phyloP scores from a whole-genome alignment of 331 rosid genomes.

The Acacia concinna region DNA sequence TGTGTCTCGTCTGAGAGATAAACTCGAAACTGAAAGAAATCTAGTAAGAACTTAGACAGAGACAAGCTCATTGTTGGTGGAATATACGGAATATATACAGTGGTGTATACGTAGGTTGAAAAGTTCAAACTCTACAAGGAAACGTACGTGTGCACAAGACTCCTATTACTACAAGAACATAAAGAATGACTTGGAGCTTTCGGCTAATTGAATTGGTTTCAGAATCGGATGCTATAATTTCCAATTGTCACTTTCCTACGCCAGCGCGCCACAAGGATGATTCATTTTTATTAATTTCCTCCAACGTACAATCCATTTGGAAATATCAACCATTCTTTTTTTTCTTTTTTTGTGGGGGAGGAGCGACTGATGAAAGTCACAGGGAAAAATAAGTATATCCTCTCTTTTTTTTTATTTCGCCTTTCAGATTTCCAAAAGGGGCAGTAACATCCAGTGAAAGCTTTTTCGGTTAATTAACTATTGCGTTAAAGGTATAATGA shows the following conservation, averaged over 20 bases:
- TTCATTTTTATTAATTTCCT: neutral
- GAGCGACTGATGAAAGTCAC: neutral
- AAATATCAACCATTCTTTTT: neutral
- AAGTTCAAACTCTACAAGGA: neutral
- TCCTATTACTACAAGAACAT: neutral
- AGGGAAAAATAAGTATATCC: neutral
- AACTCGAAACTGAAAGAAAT: too few relatives aligned
- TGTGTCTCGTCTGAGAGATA: too few relatives aligned
- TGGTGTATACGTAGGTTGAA: neutral
- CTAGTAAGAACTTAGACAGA: too few relatives aligned
- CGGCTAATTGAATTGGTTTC: neutral
- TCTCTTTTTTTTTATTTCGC: neutral
- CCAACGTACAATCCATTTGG: neutral
- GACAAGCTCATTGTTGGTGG: too few relatives aligned
- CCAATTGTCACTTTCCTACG: slow-evolving; percentile 4
- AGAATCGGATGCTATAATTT: slow-evolving; percentile 25
- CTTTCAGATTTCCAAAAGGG: neutral
- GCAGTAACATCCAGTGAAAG: slow-evolving; percentile 13
- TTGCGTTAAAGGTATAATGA: slow-evolving; percentile 2
- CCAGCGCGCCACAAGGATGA: neutral
- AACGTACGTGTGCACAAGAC: slow-evolving; percentile 12
- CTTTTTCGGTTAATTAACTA: neutral
- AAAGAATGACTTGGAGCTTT: slow-evolving; percentile 5
- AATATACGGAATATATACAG: too few relatives aligned
- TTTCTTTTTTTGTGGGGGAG: too few relatives aligned